These are phyloP conservation scores for Fistulina hepatica DNA, from an alignment of 1,284 basidiomycete species.

Conservation along the genomic window DNA sequence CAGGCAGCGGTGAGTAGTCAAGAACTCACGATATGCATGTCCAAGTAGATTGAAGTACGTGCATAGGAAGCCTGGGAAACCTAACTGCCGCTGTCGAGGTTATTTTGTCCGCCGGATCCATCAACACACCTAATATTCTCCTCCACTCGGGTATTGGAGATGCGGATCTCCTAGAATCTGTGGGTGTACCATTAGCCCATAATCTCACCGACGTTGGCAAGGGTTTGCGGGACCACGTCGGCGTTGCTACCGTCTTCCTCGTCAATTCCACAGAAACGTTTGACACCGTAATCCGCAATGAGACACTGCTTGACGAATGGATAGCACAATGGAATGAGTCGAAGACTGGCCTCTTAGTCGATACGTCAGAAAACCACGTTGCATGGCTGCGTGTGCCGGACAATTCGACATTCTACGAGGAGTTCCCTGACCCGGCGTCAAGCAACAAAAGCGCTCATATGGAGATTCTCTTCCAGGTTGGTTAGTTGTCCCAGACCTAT, in stretches of 20 bases:
- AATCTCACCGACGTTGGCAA: constrained; percentile 27
- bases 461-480: constrained; percentile 14
- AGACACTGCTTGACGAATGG: constrained; percentile 10
- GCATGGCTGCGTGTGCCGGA: constrained; percentile 14
- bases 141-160: constrained; percentile 31
- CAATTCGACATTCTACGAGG: constrained; percentile 9
- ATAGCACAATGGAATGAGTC: constrained; percentile 9
- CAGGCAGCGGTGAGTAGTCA: constrained; percentile 3
- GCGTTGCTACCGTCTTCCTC: constrained; percentile 11
- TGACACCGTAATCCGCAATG: constrained; percentile 16
- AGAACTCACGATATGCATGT: background rate
- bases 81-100: constrained; percentile 21
- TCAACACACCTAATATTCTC: constrained; percentile 26
- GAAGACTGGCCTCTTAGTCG: constrained; percentile 10
- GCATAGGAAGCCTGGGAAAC: constrained; percentile 3
- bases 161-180: constrained; percentile 16
- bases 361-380: constrained; percentile 8
- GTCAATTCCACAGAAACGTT: constrained; percentile 18
- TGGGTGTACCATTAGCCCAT: constrained; percentile 23
- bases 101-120: constrained; percentile 23
- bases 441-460: constrained; percentile 14
- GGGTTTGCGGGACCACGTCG: constrained; percentile 31
- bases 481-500: background rate
- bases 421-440: constrained; percentile 11
- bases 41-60: background rate